A percentile compares a stretch with the other conserved stretches of the same genome.
Conservation (phyloP, 805 yeast species). For the Saccharomycopsis oosterbeekiorum region DNA sequence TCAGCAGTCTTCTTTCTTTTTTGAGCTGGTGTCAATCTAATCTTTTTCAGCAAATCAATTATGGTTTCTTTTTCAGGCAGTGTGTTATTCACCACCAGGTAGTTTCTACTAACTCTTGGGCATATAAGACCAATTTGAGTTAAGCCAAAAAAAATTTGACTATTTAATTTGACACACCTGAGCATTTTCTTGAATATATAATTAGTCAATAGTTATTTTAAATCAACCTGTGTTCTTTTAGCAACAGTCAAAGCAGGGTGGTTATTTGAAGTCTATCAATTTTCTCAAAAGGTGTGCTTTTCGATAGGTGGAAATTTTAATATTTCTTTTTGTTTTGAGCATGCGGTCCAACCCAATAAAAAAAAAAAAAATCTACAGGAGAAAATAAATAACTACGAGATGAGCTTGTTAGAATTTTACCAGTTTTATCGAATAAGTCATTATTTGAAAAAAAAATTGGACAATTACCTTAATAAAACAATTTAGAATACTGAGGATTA, state of each 20-base stretch:
- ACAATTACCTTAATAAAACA: too few relatives aligned
- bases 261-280: too few relatives aligned
- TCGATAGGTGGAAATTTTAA: background rate
- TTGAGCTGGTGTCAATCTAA: slow-evolving; percentile 12
- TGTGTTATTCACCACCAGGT: background rate
- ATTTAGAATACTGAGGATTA: too few relatives aligned
- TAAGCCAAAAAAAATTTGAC: background rate
- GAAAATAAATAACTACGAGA: background rate
- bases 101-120: background rate
- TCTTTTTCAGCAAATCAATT: background rate
- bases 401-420: background rate
- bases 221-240: too few relatives aligned
- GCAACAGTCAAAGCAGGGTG: too few relatives aligned
- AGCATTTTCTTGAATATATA: background rate
- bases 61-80: background rate
- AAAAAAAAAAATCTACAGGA: too few relatives aligned
- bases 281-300: background rate
- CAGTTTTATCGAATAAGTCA: background rate
- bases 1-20: slow-evolving; percentile 19
- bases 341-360: background rate
- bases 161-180: background rate
- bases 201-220: too few relatives aligned
- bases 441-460: background rate
- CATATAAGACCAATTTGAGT: background rate
- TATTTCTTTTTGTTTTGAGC: background rate